Conservation (phyloP, 2,329 filamentous ascomycete genomes). For the Talaromyces verruculosus region DNA sequence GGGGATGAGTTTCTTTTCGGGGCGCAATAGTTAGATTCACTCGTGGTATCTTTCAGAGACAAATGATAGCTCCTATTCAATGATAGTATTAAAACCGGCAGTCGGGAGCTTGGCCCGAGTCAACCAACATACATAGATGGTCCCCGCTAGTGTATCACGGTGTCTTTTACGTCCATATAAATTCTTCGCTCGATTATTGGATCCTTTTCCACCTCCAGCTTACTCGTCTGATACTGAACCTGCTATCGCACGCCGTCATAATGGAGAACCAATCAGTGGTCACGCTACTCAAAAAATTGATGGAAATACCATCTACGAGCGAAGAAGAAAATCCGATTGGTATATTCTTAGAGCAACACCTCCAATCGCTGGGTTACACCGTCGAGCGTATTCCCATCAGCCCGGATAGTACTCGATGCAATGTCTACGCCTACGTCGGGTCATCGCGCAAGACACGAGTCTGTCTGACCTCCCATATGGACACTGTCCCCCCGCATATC, state of each 20-base stretch:
- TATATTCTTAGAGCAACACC: constrained; percentile 35
- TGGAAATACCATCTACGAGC: constrained; percentile 40
- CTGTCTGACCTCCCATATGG: constrained; percentile 40
- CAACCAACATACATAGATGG: constrained; percentile 12
- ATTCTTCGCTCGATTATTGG: constrained; percentile 12
- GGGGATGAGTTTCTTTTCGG: constrained; percentile 22
- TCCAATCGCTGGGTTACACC: constrained; percentile 36
- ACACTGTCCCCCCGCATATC: constrained; percentile 68
- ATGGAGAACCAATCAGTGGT: constrained; percentile 25
- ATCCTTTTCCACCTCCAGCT: constrained; percentile 5
- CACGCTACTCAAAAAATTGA: constrained; percentile 35
- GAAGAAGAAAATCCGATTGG: constrained; percentile 41
- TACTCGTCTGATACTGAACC: neutral
- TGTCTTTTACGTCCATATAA: constrained; percentile 5
- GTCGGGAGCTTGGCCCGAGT: constrained; percentile 7
- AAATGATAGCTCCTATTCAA: constrained; percentile 11
- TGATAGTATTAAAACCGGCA: constrained; percentile 11
- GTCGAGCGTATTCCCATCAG: constrained; percentile 40
- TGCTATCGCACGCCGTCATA: neutral
- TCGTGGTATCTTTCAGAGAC: constrained; percentile 3
- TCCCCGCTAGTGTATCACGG: constrained; percentile 6
- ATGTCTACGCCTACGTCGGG: constrained; percentile 44
- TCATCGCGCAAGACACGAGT: constrained; percentile 30
- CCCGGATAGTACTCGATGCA: constrained; percentile 35
- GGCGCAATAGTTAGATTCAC: constrained; percentile 2